Percentiles rank a stretch among this genome's conserved stretches.
Conservation (phyloP, 2,329 filamentous ascomycete genomes). For the Dactylellina leptospora region DNA sequence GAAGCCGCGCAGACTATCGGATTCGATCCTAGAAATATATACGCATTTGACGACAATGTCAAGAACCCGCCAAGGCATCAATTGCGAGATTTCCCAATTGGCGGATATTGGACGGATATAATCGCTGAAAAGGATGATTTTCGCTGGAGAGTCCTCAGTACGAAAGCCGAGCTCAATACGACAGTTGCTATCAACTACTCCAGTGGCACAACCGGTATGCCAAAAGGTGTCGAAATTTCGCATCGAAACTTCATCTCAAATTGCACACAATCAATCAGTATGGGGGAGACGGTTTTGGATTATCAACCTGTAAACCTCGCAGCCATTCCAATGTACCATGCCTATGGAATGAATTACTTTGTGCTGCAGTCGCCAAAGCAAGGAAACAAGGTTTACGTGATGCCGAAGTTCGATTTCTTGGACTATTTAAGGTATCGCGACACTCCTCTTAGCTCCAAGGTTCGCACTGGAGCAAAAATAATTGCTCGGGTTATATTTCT, state of each 20-base stretch:
- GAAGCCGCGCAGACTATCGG: conserved; percentile 71
- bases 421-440: conserved; percentile 69
- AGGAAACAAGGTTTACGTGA: conserved; percentile 76
- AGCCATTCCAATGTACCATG: conserved; percentile 79
- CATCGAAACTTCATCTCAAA: conserved; percentile 81
- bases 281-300: conserved; percentile 61
- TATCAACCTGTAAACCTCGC: conserved; percentile 52
- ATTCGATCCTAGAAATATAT: conserved; percentile 68
- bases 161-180: conserved; percentile 64
- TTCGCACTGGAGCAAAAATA: neutral
- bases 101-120: conserved; percentile 72
- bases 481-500: neutral
- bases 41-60: conserved; percentile 69
- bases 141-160: conserved; percentile 69
- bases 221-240: conserved; percentile 84
- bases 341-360: conserved; percentile 73
- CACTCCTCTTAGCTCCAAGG: neutral
- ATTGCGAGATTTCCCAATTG: conserved; percentile 60
- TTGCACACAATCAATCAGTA: conserved; percentile 68
- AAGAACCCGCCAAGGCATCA: conserved; percentile 43
- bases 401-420: conserved; percentile 79
- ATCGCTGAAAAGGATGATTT: conserved; percentile 69
- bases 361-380: conserved; percentile 68
- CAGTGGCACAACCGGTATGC: conserved; percentile 79
- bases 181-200: conserved; percentile 81